phyloP scores from a whole-genome alignment of 1,139 yeast species.

The Trichomonascaceae sp. region DNA sequence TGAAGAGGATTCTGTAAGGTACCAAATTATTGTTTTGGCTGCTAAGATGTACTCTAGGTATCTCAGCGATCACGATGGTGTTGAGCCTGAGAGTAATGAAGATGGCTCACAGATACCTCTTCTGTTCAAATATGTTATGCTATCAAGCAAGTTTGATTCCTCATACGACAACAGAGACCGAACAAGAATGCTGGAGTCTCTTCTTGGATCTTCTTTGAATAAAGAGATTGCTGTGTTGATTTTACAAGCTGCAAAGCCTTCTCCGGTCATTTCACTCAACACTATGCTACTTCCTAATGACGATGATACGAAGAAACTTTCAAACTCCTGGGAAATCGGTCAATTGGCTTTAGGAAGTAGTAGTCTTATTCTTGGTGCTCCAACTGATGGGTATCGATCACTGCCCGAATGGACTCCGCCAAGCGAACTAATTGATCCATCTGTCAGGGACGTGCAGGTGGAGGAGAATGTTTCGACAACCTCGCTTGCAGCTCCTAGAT shows the following conservation, averaged over 20 bases:
- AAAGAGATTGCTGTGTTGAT: slow-evolving; percentile 61
- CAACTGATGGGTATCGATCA: slow-evolving; percentile 27
- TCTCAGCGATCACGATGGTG: slow-evolving; percentile 26
- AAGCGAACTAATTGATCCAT: slow-evolving; percentile 24
- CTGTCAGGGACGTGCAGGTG: slow-evolving; percentile 26
- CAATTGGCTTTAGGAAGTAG: slow-evolving; percentile 30
- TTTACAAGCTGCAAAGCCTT: slow-evolving; percentile 76
- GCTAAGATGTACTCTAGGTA: slow-evolving; percentile 64
- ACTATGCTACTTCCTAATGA: slow-evolving; percentile 10
- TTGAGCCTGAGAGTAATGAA: slow-evolving; percentile 19
- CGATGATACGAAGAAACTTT: background rate
- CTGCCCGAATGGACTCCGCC: slow-evolving; percentile 31
- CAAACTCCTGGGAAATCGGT: slow-evolving; percentile 10
- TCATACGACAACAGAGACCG: slow-evolving; percentile 80
- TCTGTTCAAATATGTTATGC: slow-evolving; percentile 53
- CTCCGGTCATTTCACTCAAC: slow-evolving; percentile 30
- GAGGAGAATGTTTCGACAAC: background rate
- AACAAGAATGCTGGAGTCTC: slow-evolving; percentile 63
- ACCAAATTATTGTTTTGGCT: slow-evolving; percentile 66
- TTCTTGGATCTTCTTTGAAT: slow-evolving; percentile 34
- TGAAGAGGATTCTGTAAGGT: slow-evolving; percentile 58
- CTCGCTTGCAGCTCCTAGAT: background rate
- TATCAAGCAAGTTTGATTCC: slow-evolving; percentile 66
- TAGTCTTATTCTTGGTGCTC: slow-evolving; percentile 30
- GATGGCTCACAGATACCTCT: slow-evolving; percentile 42